Evolutionary conservation across 345 rosid species (phyloP).

Genomic region (Lenwebbia sp.): DNA sequence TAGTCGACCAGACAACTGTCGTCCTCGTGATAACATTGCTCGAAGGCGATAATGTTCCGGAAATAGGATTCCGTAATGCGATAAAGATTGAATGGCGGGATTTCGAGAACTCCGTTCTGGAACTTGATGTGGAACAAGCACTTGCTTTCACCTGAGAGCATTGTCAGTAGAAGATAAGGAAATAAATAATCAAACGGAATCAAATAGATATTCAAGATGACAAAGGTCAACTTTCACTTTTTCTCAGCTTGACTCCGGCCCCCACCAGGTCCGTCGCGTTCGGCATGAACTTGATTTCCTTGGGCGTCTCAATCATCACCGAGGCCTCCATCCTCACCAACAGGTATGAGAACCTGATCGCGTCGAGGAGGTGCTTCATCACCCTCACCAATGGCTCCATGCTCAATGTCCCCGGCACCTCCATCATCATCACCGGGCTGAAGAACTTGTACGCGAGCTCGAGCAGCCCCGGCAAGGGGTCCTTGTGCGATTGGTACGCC

Average conservation of each 20-base stretch:
- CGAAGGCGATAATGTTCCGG: slow-evolving; percentile 5
- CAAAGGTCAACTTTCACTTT: background rate
- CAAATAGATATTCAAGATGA: background rate
- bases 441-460: background rate
- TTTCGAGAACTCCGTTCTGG: slow-evolving; percentile 1
- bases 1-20: background rate
- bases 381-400: too few species aligned
- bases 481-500: too few species aligned
- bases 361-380: background rate
- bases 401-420: background rate
- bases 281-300: background rate
- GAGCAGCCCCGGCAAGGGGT: background rate
- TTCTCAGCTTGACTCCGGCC: background rate
- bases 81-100: background rate
- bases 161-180: background rate
- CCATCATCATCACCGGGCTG: background rate
- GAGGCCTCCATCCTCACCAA: background rate
- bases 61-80: background rate
- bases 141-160: background rate
- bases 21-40: background rate
- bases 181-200: background rate
- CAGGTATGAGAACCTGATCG: background rate
- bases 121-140: slow-evolving; percentile 2
- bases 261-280: background rate
- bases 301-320: background rate